Evolutionary conservation across 1,284 basidiomycete genomes (phyloP), one percentile per base, ranked within the genome.

Genomic region (Tilletia caries): DNA sequence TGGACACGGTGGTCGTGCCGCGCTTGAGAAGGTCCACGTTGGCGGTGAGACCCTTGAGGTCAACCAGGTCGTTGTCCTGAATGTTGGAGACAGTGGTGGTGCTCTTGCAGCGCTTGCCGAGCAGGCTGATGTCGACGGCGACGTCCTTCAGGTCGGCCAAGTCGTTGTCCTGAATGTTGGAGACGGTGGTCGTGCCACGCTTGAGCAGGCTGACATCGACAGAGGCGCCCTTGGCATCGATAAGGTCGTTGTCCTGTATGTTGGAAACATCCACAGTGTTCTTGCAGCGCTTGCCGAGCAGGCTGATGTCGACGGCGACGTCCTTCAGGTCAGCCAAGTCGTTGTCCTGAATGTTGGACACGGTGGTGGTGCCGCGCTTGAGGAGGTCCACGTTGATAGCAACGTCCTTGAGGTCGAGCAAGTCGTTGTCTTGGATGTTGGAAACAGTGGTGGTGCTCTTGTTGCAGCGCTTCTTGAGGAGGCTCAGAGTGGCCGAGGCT

Each of bases 81-180:
- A 60, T 27, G 54, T 60, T 25, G 29, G 54, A 60, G 27, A 60
- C 29, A 27, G 54, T 60, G 1, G 27, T 27, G 20, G 6, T 50
- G 48, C n/a, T n/a, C 13, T 8, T n/a, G 8, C 33, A 13, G 23
- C 58, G 58, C 58, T 62, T 62, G 20, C 4, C 10, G 58, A 62
- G 58, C 6, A n/a, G 13, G 58, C 10, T 23, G 29, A 34, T 20
- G 29, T 62, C n/a, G 15, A 62, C 32, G 2, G 29, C 0, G 58
- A 27, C 3, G 32, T n/a, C 58, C 58, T 62, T 62, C 29, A 29
- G 29, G 32, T 62, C 58, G 32, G 34, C 18, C 6, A 62, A 5
- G 32, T 62, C 58, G 29, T 62, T 34, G 58, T 62, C 58, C 58
- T 62, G 13, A 15, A 62, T 34, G 58, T 62, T 33, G 58, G 32